Base-by-base conservation (phyloP, 306 rosid species). In the Lupinus albus region DNA sequence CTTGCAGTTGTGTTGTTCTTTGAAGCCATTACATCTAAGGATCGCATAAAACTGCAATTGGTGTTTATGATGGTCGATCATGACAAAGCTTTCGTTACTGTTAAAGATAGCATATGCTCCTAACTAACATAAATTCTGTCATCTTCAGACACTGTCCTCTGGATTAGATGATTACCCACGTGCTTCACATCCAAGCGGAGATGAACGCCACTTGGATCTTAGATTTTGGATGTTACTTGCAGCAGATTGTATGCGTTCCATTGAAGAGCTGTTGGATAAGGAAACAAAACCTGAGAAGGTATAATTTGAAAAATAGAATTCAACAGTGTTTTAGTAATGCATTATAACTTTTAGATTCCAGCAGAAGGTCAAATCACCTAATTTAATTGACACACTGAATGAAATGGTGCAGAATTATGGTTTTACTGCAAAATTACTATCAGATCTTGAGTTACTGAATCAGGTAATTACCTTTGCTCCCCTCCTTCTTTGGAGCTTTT, bases 161-260 rank as follows among this genome's bases (percentile, higher is more conserved):
- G 99, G 99, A 59, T 81, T 93, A 75, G 99, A 93, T 83, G 99
- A 93, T 82, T 93, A 90, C 82, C 99, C 99, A 11, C 96, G 97
- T 41, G 85, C 97, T 76, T 90, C 99, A 41, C 99, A 93, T 73
- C 99, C 99, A 54, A 83, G 81, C 69, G 76, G 65, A 53, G 99
- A 93, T 77, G 99, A 93, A 50, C 94, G 85, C 61, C 99, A 93
- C 56, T 12, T 93, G 74, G 99, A 90, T 84, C 97, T 93, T 71
- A 85, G 99, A 67, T 90, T 93, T 75, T 93, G 99, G 99, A 90
- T 93, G 97, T 85, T 81, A 68, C 96, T 93, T 75, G 98, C 96
- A 63, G 91, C 98, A n/a, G 89, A 87, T 46, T 91, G 96, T 74
- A 68, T 91, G 96, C 86, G 70, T 73, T 88, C 93, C 64, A 83